Evolutionary conservation across 495 filamentous ascomycete species (phyloP).

Genomic region (Penicillium cosmopolitanum): DNA sequence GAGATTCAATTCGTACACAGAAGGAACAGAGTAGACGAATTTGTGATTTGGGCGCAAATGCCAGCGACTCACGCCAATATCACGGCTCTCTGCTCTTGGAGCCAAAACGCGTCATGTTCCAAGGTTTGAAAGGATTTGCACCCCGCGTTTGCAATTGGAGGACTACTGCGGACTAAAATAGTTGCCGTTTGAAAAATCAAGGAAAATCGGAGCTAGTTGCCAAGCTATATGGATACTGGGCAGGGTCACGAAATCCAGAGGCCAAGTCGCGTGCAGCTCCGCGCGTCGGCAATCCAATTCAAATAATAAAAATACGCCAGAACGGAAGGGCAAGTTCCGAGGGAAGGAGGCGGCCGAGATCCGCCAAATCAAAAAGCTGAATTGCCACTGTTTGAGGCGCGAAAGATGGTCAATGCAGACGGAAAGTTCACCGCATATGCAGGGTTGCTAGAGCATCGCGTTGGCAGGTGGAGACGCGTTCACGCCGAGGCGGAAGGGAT

Average conservation of each 20-base stretch:
- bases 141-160: conserved; percentile 4
- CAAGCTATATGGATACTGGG: background rate
- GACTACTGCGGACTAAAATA: background rate
- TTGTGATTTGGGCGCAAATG: background rate
- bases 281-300: background rate
- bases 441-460: conserved; percentile 18
- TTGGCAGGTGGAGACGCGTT: conserved; percentile 24
- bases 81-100: background rate
- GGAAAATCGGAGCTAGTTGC: background rate
- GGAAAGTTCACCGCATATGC: conserved; percentile 12
- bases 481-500: conserved; percentile 12
- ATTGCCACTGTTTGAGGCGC: background rate
- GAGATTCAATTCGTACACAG: too few species aligned
- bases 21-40: background rate
- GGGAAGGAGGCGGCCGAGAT: conserved; percentile 1
- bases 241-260: background rate
- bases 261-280: conserved; percentile 1
- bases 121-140: background rate
- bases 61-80: background rate
- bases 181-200: conserved; percentile 1
- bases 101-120: background rate
- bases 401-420: background rate
- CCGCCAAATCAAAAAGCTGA: background rate
- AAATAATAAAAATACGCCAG: background rate
- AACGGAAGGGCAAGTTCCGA: conserved; percentile 3